Base-by-base conservation (phyloP, 2,329 filamentous ascomycete species). In the Cytospora paraplurivora region DNA sequence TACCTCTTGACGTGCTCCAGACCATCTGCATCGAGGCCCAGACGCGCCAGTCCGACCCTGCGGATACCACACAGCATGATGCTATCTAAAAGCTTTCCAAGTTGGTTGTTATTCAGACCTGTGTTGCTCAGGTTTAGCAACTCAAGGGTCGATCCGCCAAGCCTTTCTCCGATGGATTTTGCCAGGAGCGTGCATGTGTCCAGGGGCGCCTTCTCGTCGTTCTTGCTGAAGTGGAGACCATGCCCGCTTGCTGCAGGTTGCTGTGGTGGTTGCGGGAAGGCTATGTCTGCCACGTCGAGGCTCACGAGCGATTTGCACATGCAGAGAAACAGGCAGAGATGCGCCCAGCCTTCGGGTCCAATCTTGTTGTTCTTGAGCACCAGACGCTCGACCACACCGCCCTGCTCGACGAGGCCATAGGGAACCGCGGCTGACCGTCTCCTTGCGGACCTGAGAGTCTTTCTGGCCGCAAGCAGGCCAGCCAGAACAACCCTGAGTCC, bases 281-380 rank as follows among this genome's bases (percentile, higher is more conserved):
- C 85, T 64, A 97, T 88, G 71, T 91, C 89, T 0, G 93, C 96
- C 34, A 98, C 75, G 74, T 99, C 95, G 32, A 98, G 84, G 7
- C 85, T 89, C 74, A 93, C 93, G 62, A 99, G 81, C 1, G 93
- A 93, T 66, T 88, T 88, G 70, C 92, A 97, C 80, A 97, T 88
- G 76, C 97, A 92, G 59, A 97, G 82, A 73, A 98, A 99, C 7
- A 97, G 80, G 49, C 89, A 90, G 63, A 98, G 88, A 72, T 98
- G 88, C 71, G 89, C 93, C 95, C 95, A 99, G 17, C 94, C 95
- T 67, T 96, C 90, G 0, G 83, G 81, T 0, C 92, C 90, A 65
- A 98, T 88, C 71, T 93, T 94, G 73, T 98, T 98, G 76, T 96
- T 92, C 77, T 96, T 97, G 50, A 99, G 77, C 1, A 92, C 90